Evolutionary conservation across 306 rosid species (phyloP), one percentile per base, ranked within the genome.

Genomic region (Herpetospermum pedunculosum): DNA sequence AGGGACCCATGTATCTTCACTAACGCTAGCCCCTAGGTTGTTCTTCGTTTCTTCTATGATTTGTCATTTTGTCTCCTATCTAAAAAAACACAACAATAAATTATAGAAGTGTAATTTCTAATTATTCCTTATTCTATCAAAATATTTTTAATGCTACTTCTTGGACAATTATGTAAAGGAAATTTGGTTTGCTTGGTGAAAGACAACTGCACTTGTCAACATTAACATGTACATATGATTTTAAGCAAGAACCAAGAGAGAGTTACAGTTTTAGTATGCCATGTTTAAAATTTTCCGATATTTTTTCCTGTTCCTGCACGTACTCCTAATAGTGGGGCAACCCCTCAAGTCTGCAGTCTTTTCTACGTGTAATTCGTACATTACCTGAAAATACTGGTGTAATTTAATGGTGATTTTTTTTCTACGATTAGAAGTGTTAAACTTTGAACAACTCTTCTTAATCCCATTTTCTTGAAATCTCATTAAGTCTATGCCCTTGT

Each of bases 401-500:
- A 48, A 70, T 29, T 70, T 70, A 28, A 16, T 28, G 14, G 43
- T 3, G 28, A 28, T 25, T 26, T 35, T 11, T 30, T 53, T 21
- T 15, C 14, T 35, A 14, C 9, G 58, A 30, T 43, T 30, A 15
- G 1, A 32, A 43, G 11, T 70, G 21, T 28, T 47, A 7, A 70
- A n/a, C 57, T 29, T 30, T 62, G 44, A 6, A 15, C n/a, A 14
- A 23, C 16, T 65, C 13, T 40, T 65, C 53, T 68, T 43, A 25
- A 25, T 13, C 54, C 30, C 16, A 54, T 37, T 73, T 25, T 52
- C 26, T 23, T 43, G 15, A 3, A 49, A 10, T 43, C 52, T 58
- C 7, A 57, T 43, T 26, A 74, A 70, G 76, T 67, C 77, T 60
- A 48, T 89, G 74, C 70, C 62, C 26, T 46, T 79, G 69, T 83